Evolutionary conservation across 176 grass and related monocot genomes (phyloP).

Genomic region (Ampelocalamus luodianensis): DNA sequence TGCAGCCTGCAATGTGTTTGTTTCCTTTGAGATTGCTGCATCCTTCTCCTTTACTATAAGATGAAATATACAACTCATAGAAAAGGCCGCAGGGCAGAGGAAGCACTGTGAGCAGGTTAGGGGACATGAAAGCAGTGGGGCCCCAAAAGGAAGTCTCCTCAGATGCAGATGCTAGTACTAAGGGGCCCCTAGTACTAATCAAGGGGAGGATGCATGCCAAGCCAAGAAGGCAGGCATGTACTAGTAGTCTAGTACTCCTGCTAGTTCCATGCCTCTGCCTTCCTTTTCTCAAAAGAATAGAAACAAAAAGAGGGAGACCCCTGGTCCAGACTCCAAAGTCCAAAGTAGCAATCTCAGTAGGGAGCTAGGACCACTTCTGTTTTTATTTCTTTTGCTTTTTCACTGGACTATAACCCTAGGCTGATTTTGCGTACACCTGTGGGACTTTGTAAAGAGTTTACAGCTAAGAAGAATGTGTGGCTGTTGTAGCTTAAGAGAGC

Average conservation of each 20-base stretch:
- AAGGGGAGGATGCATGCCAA: conserved; percentile 32
- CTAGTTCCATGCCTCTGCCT: neutral
- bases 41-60: neutral
- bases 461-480: neutral
- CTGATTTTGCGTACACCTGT: neutral
- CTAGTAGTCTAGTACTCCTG: neutral
- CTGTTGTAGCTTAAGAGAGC: neutral
- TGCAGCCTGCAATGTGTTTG: conserved; percentile 1
- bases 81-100: conserved; percentile 32
- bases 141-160: conserved; percentile 10
- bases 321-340: conserved; percentile 28
- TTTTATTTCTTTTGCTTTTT: conserved; percentile 23
- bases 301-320: conserved; percentile 24
- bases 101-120: conserved; percentile 32
- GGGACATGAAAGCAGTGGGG: conserved; percentile 52
- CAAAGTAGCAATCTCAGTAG: conserved; percentile 38
- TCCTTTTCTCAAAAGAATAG: conserved; percentile 55
- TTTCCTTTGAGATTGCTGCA: neutral
- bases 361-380: conserved; percentile 20
- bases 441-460: neutral
- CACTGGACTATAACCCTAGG: neutral
- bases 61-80: conserved; percentile 18
- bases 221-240: conserved; percentile 12
- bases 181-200: no score
- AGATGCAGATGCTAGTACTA: neutral